Evolutionary conservation across 352 stramenopile genomes (phyloP), one percentile per base, ranked within the genome.

Genomic region (Paralagenidium karlingii): DNA sequence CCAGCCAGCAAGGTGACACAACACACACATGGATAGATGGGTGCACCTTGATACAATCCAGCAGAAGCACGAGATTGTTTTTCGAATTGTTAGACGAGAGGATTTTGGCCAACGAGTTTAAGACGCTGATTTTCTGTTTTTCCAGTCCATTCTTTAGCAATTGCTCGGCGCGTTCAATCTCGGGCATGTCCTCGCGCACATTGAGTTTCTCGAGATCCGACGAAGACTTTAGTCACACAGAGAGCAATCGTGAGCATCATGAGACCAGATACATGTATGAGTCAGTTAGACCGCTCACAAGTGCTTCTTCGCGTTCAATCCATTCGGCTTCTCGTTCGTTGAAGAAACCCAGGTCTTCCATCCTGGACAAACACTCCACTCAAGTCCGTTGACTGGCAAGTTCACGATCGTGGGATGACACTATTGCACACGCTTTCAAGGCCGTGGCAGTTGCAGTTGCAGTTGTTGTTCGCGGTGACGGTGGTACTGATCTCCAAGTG

Each of bases 171-270:
- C 76, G 53, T 49, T 85, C 70, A 59, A 89, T 81, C 53, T 89
- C 76, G 8, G 66, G 58, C 53, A 89, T 74, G 36, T 89, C 75
- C 57, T 89, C 76, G n/a, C 62, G 59, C 13, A 89, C 70, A 64
- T 89, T 82, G 33, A 89, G 66, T 44, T 87, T 87, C 39, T 89
- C 76, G 8, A 89, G 53, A 42, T 89, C 76, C 18, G 76, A 86
- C 50, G 74, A 62, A 3, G 70, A 87, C 76, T 89, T 29, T 7
- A 25, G 5, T 28, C 11, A 43, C 19, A 51, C 2, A 43, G 21
- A 21, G 22, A 36, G 22, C 19, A 22, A 7, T 3, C 22, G 7
- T 22, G 30, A 38, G n/a, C 20, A 42, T 11, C 21, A 16, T 7
- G 19, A 47, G 11, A 3, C 5, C 10, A 18, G 28, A 34, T 3